Percentiles rank a stretch among this genome's conserved stretches.
phyloP scores from a whole-genome alignment of 345 rosid species.

The Populus deltoides region DNA sequence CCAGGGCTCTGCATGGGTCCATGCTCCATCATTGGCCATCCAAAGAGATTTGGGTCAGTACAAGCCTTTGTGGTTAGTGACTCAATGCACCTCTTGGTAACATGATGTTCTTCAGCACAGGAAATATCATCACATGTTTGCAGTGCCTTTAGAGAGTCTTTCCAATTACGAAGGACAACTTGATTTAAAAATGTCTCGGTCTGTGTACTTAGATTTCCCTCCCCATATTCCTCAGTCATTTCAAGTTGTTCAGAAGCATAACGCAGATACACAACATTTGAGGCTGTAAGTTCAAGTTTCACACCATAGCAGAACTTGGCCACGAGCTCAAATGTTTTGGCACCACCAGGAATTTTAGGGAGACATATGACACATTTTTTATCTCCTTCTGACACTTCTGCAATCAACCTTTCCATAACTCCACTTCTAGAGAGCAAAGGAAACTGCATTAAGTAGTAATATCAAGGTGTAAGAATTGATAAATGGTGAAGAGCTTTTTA shows the following conservation, averaged over 20 bases:
- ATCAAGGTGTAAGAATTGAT: constrained; percentile 15
- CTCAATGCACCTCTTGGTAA: constrained; percentile 75
- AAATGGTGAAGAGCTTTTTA: not conserved
- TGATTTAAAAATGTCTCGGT: constrained; percentile 88
- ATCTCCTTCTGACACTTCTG: constrained; percentile 70
- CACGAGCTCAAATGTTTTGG: constrained; percentile 89
- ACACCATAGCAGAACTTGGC: constrained; percentile 99
- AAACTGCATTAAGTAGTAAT: constrained; percentile 52
- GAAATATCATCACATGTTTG: constrained; percentile 74
- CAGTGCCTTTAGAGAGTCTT: constrained; percentile 77
- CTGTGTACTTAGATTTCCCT: constrained; percentile 71
- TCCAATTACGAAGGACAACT: constrained; percentile 82
- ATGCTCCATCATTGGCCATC: constrained; percentile 91
- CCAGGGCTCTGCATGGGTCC: constrained; percentile 98
- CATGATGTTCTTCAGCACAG: constrained; percentile 64
- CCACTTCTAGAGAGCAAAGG: constrained; percentile 96
- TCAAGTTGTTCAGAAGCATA: constrained; percentile 87
- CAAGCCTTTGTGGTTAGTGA: constrained; percentile 72
- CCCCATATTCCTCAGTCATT: constrained; percentile 94
- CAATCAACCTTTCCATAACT: constrained; percentile 79
- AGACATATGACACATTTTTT: constrained; percentile 60
- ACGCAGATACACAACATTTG: constrained; percentile 75
- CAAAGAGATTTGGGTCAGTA: constrained; percentile 83
- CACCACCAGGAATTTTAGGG: constrained; percentile 74
- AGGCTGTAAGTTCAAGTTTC: constrained; percentile 87